Evolutionary conservation across 2,329 filamentous ascomycete species (phyloP).

Genomic region (Talaromyces islandicus): DNA sequence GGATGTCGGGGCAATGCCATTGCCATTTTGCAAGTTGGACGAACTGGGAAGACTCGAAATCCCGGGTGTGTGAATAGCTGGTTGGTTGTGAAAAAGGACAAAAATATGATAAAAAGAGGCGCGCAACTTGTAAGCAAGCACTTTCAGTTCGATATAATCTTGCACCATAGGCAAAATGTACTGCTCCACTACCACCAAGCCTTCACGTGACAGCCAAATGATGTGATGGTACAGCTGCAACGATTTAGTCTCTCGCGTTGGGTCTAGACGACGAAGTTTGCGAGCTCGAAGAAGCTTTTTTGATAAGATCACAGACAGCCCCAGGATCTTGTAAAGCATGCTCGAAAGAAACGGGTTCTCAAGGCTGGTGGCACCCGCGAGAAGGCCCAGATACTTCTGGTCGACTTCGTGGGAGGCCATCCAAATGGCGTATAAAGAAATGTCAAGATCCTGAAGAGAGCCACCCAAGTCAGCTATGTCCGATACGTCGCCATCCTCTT

Average conservation of each 20-base stretch:
- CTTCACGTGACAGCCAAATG: slow-evolving; percentile 90
- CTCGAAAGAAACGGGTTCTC: slow-evolving; percentile 69
- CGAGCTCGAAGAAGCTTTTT: slow-evolving; percentile 76
- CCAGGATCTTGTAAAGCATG: slow-evolving; percentile 85
- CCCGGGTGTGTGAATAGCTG: slow-evolving; percentile 61
- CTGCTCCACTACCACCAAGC: slow-evolving; percentile 75
- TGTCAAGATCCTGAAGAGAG: slow-evolving; percentile 23
- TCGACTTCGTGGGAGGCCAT: slow-evolving; percentile 98
- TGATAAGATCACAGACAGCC: slow-evolving; percentile 81
- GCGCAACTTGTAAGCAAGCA: slow-evolving; percentile 83
- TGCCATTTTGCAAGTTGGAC: slow-evolving; percentile 21
- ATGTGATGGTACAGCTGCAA: slow-evolving; percentile 85
- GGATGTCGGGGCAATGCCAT: slow-evolving; percentile 1
- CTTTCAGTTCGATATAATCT: slow-evolving; percentile 74
- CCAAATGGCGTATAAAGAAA: slow-evolving; percentile 32
- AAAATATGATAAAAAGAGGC: slow-evolving; percentile 97
- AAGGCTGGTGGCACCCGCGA: slow-evolving; percentile 71
- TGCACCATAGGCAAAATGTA: slow-evolving; percentile 81
- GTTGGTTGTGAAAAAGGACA: slow-evolving; percentile 90
- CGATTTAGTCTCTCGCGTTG: slow-evolving; percentile 69
- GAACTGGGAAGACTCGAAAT: slow-evolving; percentile 35
- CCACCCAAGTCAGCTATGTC: slow-evolving; percentile 24
- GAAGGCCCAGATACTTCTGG: slow-evolving; percentile 88
- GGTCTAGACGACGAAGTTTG: slow-evolving; percentile 75
- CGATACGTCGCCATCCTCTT: not conserved